Percentiles rank a stretch among this genome's conserved stretches.
These are phyloP conservation scores for Podospora appendiculata DNA, from an alignment of 495 filamentous ascomycete genomes.

Conservation along the genomic window DNA sequence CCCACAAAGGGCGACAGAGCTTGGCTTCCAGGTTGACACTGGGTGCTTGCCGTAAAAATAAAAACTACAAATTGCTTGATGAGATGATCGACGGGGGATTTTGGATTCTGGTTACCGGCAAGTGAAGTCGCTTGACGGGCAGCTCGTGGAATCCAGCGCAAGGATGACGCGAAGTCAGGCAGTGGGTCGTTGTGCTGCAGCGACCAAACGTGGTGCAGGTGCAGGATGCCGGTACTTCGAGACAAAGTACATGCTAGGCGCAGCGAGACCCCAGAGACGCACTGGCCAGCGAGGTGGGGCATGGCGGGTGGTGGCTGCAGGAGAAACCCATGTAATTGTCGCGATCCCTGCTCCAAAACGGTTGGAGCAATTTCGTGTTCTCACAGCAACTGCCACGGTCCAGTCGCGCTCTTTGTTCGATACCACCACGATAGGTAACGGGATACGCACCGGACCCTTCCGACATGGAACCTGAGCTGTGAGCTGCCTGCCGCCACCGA, in stretches of 20 bases:
- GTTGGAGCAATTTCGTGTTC: slow-evolving; percentile 28
- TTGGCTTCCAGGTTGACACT: neutral
- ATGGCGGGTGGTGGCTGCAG: slow-evolving; percentile 20
- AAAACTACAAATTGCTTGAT: neutral
- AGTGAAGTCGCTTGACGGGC: slow-evolving; percentile 7
- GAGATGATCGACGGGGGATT: slow-evolving; percentile 14
- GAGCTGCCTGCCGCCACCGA: no score
- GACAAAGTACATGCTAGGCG: slow-evolving; percentile 12
- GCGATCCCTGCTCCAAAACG: slow-evolving; percentile 26
- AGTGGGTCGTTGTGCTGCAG: slow-evolving; percentile 2
- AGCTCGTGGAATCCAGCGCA: neutral
- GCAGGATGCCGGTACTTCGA: slow-evolving; percentile 19
- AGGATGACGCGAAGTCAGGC: no score
- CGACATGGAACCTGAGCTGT: no score
- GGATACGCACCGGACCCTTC: no score
- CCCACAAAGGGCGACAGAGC: neutral
- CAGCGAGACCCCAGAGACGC: slow-evolving; percentile 11
- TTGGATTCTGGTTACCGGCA: slow-evolving; percentile 12
- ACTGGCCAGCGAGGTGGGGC: slow-evolving; percentile 18
- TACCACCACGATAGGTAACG: no score
- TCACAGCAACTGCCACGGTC: slow-evolving; percentile 15
- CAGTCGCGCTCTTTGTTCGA: neutral
- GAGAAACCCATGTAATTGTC: slow-evolving; percentile 17
- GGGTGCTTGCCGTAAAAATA: neutral
- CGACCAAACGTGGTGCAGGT: neutral